Evolutionary conservation across 768 basidiomycete genomes (phyloP).

Genomic region (Amanita jacksonii): DNA sequence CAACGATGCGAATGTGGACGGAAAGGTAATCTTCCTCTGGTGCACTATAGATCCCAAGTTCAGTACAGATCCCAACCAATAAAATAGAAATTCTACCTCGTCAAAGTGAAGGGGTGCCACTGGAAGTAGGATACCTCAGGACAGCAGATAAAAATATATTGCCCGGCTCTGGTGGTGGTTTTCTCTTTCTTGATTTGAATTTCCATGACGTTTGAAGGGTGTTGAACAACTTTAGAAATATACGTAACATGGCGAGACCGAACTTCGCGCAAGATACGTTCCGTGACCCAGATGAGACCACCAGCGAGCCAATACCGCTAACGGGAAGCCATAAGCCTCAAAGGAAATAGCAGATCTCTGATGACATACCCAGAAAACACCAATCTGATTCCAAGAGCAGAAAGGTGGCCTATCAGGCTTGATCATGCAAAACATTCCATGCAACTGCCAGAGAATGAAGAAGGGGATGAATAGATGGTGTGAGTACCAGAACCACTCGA

Average conservation of each 20-base stretch:
- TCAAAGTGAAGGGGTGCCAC: constrained; percentile 96
- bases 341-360: constrained; percentile 90
- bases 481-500: constrained; percentile 86
- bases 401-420: constrained; percentile 81
- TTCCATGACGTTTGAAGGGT: constrained; percentile 35
- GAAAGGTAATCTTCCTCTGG: constrained; percentile 95
- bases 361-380: constrained; percentile 92
- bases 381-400: constrained; percentile 78
- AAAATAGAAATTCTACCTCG: constrained; percentile 39
- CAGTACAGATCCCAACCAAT: background rate
- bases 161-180: constrained; percentile 72
- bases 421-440: constrained; percentile 97
- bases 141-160: constrained; percentile 89
- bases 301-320: constrained; percentile 89
- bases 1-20: constrained; percentile 86
- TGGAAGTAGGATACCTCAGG: constrained; percentile 93
- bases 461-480: constrained; percentile 88
- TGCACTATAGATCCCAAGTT: constrained; percentile 37
- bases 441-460: constrained; percentile 32
- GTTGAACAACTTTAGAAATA: constrained; percentile 91
- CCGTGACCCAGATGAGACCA: constrained; percentile 74
- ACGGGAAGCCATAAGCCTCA: constrained; percentile 20
- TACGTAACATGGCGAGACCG: constrained; percentile 87
- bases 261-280: constrained; percentile 88
- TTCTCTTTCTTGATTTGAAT: constrained; percentile 71